phyloP scores from a whole-genome alignment of 176 grass and related monocot species.

The Bromus sterilis region DNA sequence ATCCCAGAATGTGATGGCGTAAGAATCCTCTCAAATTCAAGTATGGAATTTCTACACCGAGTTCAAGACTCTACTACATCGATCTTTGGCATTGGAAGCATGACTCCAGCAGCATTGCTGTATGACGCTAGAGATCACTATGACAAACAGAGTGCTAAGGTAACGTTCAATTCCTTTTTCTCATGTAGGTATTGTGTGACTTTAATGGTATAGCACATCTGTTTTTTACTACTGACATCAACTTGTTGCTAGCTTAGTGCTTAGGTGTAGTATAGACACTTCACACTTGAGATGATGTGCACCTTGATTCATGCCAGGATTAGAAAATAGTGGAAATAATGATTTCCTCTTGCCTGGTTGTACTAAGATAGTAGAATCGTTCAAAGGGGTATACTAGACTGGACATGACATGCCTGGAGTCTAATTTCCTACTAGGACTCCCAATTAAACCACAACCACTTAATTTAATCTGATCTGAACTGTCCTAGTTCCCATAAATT shows the following conservation, averaged over 20 bases:
- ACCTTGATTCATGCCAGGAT: background rate
- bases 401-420: background rate
- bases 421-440: background rate
- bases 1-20: slow-evolving; percentile 96
- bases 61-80: slow-evolving; percentile 81
- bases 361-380: background rate
- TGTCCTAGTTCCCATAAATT: background rate
- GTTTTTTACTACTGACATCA: background rate
- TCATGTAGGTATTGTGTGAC: background rate
- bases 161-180: slow-evolving; percentile 30
- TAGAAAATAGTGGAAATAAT: background rate
- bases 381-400: background rate
- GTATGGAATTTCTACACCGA: slow-evolving; percentile 93
- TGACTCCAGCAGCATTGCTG: slow-evolving; percentile 78
- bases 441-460: background rate
- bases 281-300: background rate
- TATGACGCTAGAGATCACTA: slow-evolving; percentile 98
- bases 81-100: slow-evolving; percentile 90
- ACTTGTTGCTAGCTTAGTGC: slow-evolving; percentile 9
- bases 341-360: background rate
- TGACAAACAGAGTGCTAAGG: slow-evolving; percentile 94
- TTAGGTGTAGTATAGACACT: background rate
- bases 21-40: slow-evolving; percentile 92
- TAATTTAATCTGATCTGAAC: background rate
- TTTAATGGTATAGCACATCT: slow-evolving; percentile 1